phyloP scores from a whole-genome alignment of 2,329 filamentous ascomycete genomes.

The Sclerotinia nivalis region DNA sequence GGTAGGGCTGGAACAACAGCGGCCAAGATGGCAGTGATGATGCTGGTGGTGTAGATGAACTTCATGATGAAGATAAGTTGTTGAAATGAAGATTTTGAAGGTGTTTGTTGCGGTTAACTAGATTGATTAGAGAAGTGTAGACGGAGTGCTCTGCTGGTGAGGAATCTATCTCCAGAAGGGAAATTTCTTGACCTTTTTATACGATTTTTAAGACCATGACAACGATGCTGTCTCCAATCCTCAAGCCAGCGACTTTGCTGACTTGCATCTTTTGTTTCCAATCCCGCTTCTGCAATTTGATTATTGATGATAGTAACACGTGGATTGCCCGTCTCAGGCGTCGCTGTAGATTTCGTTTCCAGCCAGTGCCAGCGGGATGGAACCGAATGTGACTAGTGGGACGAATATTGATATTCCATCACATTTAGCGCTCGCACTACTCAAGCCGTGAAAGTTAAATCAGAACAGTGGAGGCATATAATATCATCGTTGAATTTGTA shows the following conservation, averaged over 20 bases:
- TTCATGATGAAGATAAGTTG: not conserved
- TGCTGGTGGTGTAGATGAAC: constrained; percentile 17
- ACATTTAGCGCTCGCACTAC: not conserved
- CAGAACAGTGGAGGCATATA: not conserved
- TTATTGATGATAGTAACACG: constrained; percentile 9
- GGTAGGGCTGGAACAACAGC: constrained; percentile 4
- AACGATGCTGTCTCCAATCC: not conserved
- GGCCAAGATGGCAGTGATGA: constrained; percentile 18
- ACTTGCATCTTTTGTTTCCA: not conserved
- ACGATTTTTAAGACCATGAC: not conserved
- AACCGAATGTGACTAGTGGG: not conserved
- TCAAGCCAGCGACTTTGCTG: not conserved
- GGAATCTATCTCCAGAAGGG: not conserved
- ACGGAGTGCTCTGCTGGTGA: not conserved
- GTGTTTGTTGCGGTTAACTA: not conserved
- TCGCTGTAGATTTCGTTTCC: not conserved
- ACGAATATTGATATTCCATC: not conserved
- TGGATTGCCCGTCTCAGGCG: not conserved
- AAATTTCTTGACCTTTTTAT: constrained; percentile 1
- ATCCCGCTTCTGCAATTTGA: constrained; percentile 4
- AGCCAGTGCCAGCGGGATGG: not conserved
- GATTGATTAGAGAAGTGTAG: not conserved
- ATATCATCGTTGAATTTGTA: not conserved
- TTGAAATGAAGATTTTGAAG: not conserved
- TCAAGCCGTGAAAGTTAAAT: not conserved